phyloP scores from a whole-genome alignment of 495 filamentous ascomycete genomes.

The Trichoderma parareesei region DNA sequence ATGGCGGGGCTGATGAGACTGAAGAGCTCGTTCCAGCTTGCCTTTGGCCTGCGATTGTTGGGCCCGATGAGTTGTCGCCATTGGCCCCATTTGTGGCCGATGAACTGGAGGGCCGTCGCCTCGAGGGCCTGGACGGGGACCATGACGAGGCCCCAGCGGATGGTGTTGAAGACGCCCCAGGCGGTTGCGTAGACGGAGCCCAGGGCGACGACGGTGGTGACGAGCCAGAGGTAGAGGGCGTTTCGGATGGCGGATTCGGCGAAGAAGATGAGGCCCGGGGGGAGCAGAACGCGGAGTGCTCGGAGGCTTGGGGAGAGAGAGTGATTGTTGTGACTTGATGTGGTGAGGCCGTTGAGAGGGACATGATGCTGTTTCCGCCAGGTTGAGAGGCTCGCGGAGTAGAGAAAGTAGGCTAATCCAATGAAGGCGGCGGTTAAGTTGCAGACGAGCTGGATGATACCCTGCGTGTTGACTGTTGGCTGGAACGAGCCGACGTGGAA shows the following conservation, averaged over 20 bases:
- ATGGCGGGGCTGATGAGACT: constrained; percentile 47
- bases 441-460: constrained; percentile 53
- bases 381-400: constrained; percentile 24
- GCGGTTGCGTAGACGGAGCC: constrained; percentile 61
- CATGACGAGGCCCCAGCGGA: constrained; percentile 74
- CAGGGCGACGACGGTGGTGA: constrained; percentile 54
- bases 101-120: constrained; percentile 54
- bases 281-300: constrained; percentile 42
- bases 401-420: constrained; percentile 55
- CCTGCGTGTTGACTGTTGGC: constrained; percentile 57
- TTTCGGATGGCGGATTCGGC: constrained; percentile 60
- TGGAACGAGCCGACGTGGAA: constrained; percentile 50
- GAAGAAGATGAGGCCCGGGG: constrained; percentile 52
- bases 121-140: constrained; percentile 63
- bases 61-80: constrained; percentile 41
- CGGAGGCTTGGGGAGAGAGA: constrained; percentile 27
- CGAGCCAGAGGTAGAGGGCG: constrained; percentile 63
- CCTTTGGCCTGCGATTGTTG: constrained; percentile 27
- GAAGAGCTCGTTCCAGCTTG: constrained; percentile 28
- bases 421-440: constrained; percentile 46
- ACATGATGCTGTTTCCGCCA: background rate
- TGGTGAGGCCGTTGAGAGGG: background rate
- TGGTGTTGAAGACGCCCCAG: constrained; percentile 69
- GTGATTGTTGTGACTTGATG: background rate
- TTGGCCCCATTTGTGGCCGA: constrained; percentile 60